Percentiles rank a stretch among this genome's conserved stretches.
phyloP scores from a whole-genome alignment of 352 stramenopile species.

The Globisporangium recalcitrans region DNA sequence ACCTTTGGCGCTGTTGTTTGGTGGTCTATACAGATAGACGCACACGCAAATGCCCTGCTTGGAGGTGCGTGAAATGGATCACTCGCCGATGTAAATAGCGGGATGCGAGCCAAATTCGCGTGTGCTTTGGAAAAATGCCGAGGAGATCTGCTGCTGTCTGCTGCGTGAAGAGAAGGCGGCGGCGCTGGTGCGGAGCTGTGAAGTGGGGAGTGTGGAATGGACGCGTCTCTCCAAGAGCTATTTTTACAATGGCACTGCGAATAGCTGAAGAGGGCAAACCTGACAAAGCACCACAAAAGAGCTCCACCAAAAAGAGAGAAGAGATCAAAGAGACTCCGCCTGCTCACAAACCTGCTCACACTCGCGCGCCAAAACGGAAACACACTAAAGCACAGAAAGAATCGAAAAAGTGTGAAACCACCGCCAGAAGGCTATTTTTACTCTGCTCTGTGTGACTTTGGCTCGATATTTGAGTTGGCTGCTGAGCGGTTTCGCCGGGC shows the following conservation, averaged over 20 bases:
- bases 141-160: no score
- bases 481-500: not conserved
- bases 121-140: not conserved
- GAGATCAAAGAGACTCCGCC: not conserved
- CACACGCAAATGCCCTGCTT: not conserved
- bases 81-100: slow-evolving; percentile 14
- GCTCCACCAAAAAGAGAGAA: not conserved
- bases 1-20: not conserved
- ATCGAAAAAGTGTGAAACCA: not conserved
- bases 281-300: not conserved
- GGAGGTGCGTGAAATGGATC: not conserved
- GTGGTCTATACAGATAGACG: not conserved
- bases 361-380: not conserved
- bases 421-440: not conserved
- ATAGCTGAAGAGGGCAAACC: not conserved
- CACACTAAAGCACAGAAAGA: not conserved
- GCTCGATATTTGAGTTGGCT: not conserved
- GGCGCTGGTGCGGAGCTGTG: no score
- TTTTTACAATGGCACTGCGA: slow-evolving; percentile 15
- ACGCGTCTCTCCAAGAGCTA: slow-evolving; percentile 8
- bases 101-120: slow-evolving; percentile 4
- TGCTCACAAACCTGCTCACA: no score
- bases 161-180: not conserved
- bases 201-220: not conserved
- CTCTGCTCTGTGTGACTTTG: not conserved